Evolutionary conservation across 2,329 filamentous ascomycete species (phyloP).

Genomic region (Phialophora verrucosa): DNA sequence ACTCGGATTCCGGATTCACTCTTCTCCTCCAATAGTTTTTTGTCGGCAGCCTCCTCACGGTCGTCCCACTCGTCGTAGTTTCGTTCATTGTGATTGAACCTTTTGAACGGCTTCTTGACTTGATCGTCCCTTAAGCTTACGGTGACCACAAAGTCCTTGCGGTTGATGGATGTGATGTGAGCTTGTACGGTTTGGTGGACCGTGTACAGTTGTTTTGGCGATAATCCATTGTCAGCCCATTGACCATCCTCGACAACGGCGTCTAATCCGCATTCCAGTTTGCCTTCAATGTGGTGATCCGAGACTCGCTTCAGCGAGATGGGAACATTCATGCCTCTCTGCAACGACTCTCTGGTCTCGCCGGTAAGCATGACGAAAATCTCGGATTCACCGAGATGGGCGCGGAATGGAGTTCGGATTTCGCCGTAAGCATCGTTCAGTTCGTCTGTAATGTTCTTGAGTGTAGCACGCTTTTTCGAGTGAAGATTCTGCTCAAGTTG

Average conservation of each 20-base stretch:
- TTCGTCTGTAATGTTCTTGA: conserved; percentile 95
- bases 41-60: conserved; percentile 77
- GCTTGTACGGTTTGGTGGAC: conserved; percentile 84
- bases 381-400: conserved; percentile 70
- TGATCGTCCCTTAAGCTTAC: conserved; percentile 83
- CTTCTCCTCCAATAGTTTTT: conserved; percentile 82
- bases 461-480: conserved; percentile 90
- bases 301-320: conserved; percentile 80
- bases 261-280: conserved; percentile 92
- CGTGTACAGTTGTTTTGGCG: conserved; percentile 75
- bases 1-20: conserved; percentile 83
- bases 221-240: conserved; percentile 71
- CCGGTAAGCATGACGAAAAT: conserved; percentile 97
- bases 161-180: conserved; percentile 86
- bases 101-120: conserved; percentile 73
- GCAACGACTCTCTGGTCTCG: conserved; percentile 82
- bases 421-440: conserved; percentile 93
- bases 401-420: conserved; percentile 77
- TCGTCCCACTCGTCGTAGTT: conserved; percentile 86
- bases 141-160: conserved; percentile 81
- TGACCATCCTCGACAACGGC: conserved; percentile 84
- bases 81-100: conserved; percentile 58
- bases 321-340: conserved; percentile 89
- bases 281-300: conserved; percentile 90
- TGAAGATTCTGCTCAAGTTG: conserved; percentile 92